Evolutionary conservation across 2,329 filamentous ascomycete species (phyloP).

Genomic region (Colletotrichum endophyticum): DNA sequence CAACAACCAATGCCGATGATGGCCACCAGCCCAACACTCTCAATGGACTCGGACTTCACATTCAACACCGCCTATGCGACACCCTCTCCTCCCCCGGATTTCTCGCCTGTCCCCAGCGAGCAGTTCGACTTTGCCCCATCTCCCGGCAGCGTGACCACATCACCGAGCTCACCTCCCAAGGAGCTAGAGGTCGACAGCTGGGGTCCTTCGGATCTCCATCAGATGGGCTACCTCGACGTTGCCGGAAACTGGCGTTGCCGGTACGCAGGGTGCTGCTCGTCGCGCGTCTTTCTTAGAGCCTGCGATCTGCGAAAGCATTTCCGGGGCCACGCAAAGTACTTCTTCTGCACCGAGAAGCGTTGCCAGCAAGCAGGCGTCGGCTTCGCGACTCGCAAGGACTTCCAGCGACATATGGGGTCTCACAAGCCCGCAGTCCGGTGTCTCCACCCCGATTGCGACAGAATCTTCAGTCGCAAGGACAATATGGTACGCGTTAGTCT

Average conservation of each 20-base stretch:
- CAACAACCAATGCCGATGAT: background rate
- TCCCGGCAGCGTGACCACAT: background rate
- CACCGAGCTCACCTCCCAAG: background rate
- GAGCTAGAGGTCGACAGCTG: background rate
- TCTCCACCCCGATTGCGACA: conserved; percentile 6
- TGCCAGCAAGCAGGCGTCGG: conserved; percentile 9
- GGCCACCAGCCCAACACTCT: background rate
- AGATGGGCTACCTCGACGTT: conserved; percentile 13
- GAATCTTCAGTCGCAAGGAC: conserved; percentile 14
- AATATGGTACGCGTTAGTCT: background rate
- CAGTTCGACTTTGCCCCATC: background rate
- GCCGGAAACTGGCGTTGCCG: conserved; percentile 16
- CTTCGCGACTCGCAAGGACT: conserved; percentile 13
- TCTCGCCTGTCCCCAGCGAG: background rate
- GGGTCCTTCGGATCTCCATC: background rate
- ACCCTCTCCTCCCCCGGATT: background rate
- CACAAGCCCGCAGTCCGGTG: conserved; percentile 12
- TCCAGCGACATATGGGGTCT: conserved; percentile 15
- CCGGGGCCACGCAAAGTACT: conserved; percentile 12
- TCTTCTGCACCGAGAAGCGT: conserved; percentile 16
- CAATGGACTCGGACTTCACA: background rate
- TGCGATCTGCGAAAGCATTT: conserved; percentile 13
- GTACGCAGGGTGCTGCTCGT: conserved; percentile 5
- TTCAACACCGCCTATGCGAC: background rate
- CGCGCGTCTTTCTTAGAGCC: conserved; percentile 8